Conservation (phyloP, 164 flowering plant species). For the Chloranthus sessilifolius region DNA sequence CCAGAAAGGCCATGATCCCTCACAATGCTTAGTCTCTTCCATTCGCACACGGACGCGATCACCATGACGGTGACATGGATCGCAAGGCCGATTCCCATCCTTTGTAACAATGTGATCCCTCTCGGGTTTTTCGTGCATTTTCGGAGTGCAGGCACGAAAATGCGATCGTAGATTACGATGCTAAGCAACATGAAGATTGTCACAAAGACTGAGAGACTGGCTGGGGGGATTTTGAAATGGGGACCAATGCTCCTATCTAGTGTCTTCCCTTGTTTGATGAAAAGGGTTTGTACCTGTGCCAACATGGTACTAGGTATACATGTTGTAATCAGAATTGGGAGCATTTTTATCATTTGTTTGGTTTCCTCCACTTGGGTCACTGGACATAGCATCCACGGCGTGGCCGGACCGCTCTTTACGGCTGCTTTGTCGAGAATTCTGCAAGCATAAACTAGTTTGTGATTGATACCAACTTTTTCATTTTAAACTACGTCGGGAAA, state of each 20-base stretch:
- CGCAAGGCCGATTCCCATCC: conserved; percentile 55
- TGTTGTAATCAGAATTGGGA: conserved; percentile 33
- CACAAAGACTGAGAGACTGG: conserved; percentile 42
- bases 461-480: too few relatives aligned
- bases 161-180: conserved; percentile 49
- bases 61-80: conserved; percentile 45
- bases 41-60: conserved; percentile 38
- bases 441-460: conserved; percentile 13
- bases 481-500: too few relatives aligned
- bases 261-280: conserved; percentile 56
- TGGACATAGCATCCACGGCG: conserved; percentile 47
- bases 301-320: conserved; percentile 39
- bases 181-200: conserved; percentile 46
- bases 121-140: conserved; percentile 51
- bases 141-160: conserved; percentile 32
- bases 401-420: conserved; percentile 23
- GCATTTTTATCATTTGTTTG: conserved; percentile 59
- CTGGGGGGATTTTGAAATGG: conserved; percentile 56
- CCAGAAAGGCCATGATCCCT: conserved; percentile 19
- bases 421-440: conserved; percentile 66
- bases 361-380: conserved; percentile 65
- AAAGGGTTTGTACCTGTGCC: conserved; percentile 43
- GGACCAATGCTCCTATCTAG: conserved; percentile 46
- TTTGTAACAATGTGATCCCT: conserved; percentile 61
- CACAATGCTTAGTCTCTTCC: conserved; percentile 37